Base-by-base conservation (phyloP, 768 basidiomycete species). In the Mycena vitilis region DNA sequence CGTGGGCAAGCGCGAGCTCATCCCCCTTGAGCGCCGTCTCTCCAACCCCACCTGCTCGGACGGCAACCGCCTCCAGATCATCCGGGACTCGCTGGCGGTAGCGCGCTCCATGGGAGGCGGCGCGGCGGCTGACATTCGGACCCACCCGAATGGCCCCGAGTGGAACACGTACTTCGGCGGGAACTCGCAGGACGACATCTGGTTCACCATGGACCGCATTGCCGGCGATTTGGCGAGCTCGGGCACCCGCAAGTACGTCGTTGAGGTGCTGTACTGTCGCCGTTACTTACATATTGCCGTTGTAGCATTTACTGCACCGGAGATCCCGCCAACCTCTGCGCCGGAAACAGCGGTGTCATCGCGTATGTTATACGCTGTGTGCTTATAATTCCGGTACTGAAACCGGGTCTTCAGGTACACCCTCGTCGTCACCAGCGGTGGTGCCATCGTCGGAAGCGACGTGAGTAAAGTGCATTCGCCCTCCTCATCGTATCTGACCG, bases 141-240 rank as follows among this genome's bases (percentile, higher is more conserved):
- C 34, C 52, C 69, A 70, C 53, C 69, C 69, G 40, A 70, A 62
- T 20, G 56, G 58, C 0, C 47, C 59, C 7, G 62, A 65, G 22
- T 65, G 48, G 59, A 66, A 40, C 2, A n/a, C 48, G 2, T 70
- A 70, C 45, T 70, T 70, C 57, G 69, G 59, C 20, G 69, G 69
- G 12, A 66, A 66, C 58, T 22, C 15, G 11, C 57, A 66, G 58
- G n/a, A 16, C 38, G 64, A 60, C 20, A 66, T 70, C n/a, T 70
- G 69, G 69, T 70, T 59, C 44, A 66, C 61, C 54, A 34, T 70
- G 20, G 69, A 70, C 30, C 51, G 64, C 0, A 66, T 70, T 37
- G 60, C 66, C 4, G 66, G 66, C 4, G 68, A 69, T 34, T 20
- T 65, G 30, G 42, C 68, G 25, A 64, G 56, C 63, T 64, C 62